These are phyloP conservation scores for Vaccinium myrtillus DNA, from an alignment of 148 eudicot species.

Conservation along the genomic window DNA sequence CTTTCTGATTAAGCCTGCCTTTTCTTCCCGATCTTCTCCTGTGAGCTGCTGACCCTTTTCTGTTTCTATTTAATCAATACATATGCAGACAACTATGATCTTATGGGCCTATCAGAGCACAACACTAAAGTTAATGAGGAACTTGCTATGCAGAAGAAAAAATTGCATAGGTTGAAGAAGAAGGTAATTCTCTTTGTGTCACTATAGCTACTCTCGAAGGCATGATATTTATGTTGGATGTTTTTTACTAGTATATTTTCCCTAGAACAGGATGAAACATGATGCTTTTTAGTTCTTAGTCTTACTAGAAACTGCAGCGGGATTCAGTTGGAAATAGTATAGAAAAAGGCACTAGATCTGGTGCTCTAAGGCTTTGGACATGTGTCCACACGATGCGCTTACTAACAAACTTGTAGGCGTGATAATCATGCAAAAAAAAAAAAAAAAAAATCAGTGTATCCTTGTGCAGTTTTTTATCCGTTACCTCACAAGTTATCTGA, in stretches of 20 bases:
- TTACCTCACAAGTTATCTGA: not conserved
- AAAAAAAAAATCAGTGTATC: not conserved
- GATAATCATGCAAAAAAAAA: not conserved
- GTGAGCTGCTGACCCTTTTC: not conserved
- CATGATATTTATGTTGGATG: not conserved
- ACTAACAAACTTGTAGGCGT: too few relatives aligned
- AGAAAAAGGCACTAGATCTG: not conserved
- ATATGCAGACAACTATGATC: conserved; percentile 41
- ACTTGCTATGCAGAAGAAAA: conserved; percentile 52
- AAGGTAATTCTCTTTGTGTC: conserved; percentile 48
- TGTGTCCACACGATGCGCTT: not conserved
- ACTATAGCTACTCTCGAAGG: not conserved
- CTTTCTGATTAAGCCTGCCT: conserved; percentile 7
- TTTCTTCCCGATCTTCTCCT: not conserved
- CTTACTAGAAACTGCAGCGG: not conserved
- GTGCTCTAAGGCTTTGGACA: not conserved
- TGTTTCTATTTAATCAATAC: not conserved
- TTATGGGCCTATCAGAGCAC: conserved; percentile 36
- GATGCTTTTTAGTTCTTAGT: not conserved
- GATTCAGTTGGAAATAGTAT: not conserved
- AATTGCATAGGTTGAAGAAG: conserved; percentile 55
- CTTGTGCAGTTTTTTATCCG: not conserved
- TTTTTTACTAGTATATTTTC: not conserved
- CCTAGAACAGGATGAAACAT: not conserved
- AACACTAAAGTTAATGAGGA: conserved; percentile 47